Conservation (phyloP, 208 protist genomes). For the Leptomonas pyrrhocoris region DNA sequence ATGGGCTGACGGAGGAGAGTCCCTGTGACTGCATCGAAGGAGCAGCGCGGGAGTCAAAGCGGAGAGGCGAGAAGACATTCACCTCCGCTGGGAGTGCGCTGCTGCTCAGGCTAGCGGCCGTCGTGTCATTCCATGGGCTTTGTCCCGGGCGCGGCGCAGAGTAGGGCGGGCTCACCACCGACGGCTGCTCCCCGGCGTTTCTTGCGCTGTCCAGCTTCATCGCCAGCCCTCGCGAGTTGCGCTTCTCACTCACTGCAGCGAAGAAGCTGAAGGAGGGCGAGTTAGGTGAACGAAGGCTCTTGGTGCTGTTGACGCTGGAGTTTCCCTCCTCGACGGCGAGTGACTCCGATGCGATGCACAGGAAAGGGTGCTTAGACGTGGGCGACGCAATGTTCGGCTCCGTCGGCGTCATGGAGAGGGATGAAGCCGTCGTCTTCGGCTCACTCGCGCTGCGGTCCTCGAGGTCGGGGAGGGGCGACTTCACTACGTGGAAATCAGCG, state of each 20-base stretch:
- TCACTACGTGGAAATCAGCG: not conserved
- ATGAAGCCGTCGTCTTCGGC: constrained; percentile 1
- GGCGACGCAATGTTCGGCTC: not conserved
- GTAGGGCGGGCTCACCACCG: constrained; percentile 9
- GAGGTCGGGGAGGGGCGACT: not conserved
- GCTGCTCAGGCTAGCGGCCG: constrained; percentile 6
- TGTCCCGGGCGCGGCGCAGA: not conserved
- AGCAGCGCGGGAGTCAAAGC: constrained; percentile 3
- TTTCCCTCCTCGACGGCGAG: not conserved
- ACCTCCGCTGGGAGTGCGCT: constrained; percentile 1
- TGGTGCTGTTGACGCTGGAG: not conserved
- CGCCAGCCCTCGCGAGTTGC: not conserved
- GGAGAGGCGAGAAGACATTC: constrained; percentile 27
- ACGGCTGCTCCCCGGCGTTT: not conserved
- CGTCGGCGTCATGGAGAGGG: not conserved
- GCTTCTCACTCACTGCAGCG: constrained; percentile 6
- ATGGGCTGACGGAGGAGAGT: not conserved
- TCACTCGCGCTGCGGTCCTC: constrained; percentile 4
- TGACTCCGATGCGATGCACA: not conserved
- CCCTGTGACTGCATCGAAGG: constrained; percentile 8
- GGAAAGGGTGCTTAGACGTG: not conserved
- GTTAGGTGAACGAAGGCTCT: constrained; percentile 4
- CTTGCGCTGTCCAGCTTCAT: constrained; percentile 2
- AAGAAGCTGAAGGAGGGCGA: constrained; percentile 35
- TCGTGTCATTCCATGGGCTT: not conserved